Base-by-base conservation (phyloP, 2,329 filamentous ascomycete species). In the Lasiodiplodia gonubiensis region DNA sequence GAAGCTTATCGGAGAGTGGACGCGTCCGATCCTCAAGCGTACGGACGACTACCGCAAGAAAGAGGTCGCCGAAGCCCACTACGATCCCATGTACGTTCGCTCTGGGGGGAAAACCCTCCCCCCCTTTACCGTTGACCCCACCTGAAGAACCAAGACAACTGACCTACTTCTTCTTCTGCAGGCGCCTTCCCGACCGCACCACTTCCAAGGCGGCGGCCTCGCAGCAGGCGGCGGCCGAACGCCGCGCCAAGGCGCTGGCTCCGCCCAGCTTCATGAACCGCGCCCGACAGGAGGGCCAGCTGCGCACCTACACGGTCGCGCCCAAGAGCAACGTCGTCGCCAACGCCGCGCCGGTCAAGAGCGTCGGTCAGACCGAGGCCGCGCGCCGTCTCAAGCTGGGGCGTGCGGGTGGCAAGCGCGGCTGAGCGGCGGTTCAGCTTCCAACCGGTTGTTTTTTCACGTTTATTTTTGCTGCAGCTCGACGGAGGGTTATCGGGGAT, bases 21-120 rank as follows among this genome's bases (percentile, higher is more conserved):
- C 93, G 71, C 86, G 95, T 49, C 94, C 94, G 4, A 97, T 99
- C 70, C 85, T 99, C 65, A 94, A 96, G 82, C 90, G 93, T 72
- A 97, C 92, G 69, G 93, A 97, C 74, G 93, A 97, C 79, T 97
- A 96, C 83, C 94, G 93, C 81, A 95, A 97, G 84, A 95, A 97
- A 83, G 84, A 86, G 60, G 85, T 88, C 71, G 81, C 84, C 64
- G 83, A 85, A 69, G 85, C 83, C 30, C 83, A 84, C 37, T 90
- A 87, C 74, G 88, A 90, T 75, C 87, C 87, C 70, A 82, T 78
- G 80, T 82, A 82, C 51, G 77, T 75, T 39, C 21, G 48, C 23
- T 4, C 16, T 4, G 1, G 7, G 1, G 3, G 3, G 2, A 46
- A 3, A 14, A 33, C 33, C n/a, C 42, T 18, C 51, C 21, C 39